Base-by-base conservation (phyloP, 345 rosid genomes). In the Turritis glabra region DNA sequence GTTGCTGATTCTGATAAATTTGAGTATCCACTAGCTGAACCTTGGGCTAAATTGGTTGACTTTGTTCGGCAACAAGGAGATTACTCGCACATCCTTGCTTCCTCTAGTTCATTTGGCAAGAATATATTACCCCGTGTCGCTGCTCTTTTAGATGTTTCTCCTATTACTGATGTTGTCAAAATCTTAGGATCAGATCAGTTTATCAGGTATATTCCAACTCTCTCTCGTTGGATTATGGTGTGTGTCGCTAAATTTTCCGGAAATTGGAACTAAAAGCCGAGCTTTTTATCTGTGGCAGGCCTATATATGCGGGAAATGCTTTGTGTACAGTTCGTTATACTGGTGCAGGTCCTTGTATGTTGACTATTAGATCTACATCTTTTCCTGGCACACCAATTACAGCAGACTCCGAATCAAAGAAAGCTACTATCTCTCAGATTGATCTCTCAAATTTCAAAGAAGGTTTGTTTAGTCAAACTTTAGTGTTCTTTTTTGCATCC, bases 281-380 rank as follows among this genome's bases (percentile, higher is more conserved):
- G 63, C 18, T 71, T 77, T 50, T 0, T 1, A 40, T 64, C 44
- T 56, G 56, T 73, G 53, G 41, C 86, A 95, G 99, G 87, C 99
- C 99, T 58, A 92, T 95, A 73, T 95, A 92, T 84, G 99, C 99
- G 10, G 99, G 99, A 81, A 95, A 95, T 77, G 99, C 97, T 3
- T 90, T 95, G 43, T 92, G 92, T 80, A 86, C 87, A 40, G 92
- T 92, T 59, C 83, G 77, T 64, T 95, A 95, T 65, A 84, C 84
- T 51, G 99, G 99, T 77, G 73, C 53, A 0, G 70, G 75, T 40
- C 99, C 99, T 72, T 95, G 99, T 78, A 48, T 95, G 81, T 77
- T 95, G 84, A 83, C 92, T 33, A 75, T 95, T 66, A 83, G 99
- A 87, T 55, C 92, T 10, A 89, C 98, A 56, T 89, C 98, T 8